phyloP scores from a whole-genome alignment of 1,284 basidiomycete genomes.

The Phaffia rhodozyma region DNA sequence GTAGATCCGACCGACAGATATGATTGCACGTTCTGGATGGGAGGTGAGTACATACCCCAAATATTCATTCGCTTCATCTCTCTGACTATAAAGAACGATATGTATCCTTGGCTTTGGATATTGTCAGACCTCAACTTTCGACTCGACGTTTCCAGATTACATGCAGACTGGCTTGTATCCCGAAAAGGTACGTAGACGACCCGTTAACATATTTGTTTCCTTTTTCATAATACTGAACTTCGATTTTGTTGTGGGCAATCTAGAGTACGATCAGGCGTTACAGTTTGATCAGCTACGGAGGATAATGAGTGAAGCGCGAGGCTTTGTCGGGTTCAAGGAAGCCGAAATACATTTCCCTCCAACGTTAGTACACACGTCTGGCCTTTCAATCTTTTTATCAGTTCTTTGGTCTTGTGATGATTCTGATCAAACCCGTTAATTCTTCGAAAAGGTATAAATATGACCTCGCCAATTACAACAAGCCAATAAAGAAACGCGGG shows the following conservation, averaged over 20 bases:
- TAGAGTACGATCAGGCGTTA: constrained; percentile 37
- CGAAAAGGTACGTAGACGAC: constrained; percentile 31
- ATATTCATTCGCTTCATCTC: neutral
- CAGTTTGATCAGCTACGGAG: constrained; percentile 43
- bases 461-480: constrained; percentile 38
- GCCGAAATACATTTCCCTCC: constrained; percentile 39
- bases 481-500: constrained; percentile 28
- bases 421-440: neutral
- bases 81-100: neutral
- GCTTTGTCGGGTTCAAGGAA: constrained; percentile 41
- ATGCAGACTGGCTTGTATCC: constrained; percentile 45
- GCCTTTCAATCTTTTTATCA: neutral
- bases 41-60: constrained; percentile 31
- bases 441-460: constrained; percentile 32
- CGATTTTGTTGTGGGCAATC: neutral
- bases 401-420: neutral
- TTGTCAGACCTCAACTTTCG: constrained; percentile 37
- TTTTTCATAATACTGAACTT: neutral
- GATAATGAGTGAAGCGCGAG: constrained; percentile 34
- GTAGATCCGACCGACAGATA: constrained; percentile 41
- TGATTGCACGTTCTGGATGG: constrained; percentile 43
- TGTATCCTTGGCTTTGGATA: neutral
- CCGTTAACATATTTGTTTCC: neutral
- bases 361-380: constrained; percentile 29
- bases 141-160: constrained; percentile 39